Evolutionary conservation across 139 green algal genomes (phyloP).

Genomic region (Volvox africanus): DNA sequence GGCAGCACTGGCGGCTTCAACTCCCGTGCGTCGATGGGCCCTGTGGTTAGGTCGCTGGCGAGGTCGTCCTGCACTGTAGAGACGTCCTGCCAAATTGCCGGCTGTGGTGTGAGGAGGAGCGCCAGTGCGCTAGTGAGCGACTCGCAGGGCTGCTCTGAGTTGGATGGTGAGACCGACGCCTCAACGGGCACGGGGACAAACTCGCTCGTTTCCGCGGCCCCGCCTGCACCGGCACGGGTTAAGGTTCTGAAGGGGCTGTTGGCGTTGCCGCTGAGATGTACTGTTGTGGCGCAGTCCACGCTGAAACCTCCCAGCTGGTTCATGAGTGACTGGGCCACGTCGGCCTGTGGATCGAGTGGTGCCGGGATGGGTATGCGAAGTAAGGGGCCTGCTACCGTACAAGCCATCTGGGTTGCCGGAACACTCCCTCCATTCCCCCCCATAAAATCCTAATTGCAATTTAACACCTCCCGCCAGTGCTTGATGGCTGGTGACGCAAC

Average conservation of each 20-base stretch:
- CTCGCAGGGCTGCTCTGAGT: background rate
- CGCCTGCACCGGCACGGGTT: background rate
- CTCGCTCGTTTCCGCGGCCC: background rate
- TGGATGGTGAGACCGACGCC: background rate
- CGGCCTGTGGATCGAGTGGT: background rate
- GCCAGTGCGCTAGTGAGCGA: background rate
- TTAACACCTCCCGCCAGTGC: too few relatives aligned
- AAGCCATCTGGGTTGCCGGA: too few relatives aligned
- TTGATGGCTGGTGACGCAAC: too few relatives aligned
- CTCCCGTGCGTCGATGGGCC: background rate
- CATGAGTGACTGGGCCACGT: constrained; percentile 31
- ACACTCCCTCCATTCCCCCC: too few relatives aligned
- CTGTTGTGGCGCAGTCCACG: background rate
- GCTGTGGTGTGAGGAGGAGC: constrained; percentile 17
- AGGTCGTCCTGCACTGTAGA: background rate
- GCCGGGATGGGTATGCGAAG: too few relatives aligned
- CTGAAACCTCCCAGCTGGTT: constrained; percentile 17
- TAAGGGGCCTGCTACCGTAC: too few relatives aligned
- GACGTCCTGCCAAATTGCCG: background rate
- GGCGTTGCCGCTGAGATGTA: background rate
- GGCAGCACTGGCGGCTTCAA: background rate
- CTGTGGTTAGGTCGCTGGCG: background rate
- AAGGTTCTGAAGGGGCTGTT: background rate
- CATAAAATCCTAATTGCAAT: too few relatives aligned
- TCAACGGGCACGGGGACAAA: background rate